A percentile compares a stretch with the other conserved stretches of the same genome.
Evolutionary conservation across 441 rosid species (phyloP).

Genomic region (Rhodomyrtus psidioides): DNA sequence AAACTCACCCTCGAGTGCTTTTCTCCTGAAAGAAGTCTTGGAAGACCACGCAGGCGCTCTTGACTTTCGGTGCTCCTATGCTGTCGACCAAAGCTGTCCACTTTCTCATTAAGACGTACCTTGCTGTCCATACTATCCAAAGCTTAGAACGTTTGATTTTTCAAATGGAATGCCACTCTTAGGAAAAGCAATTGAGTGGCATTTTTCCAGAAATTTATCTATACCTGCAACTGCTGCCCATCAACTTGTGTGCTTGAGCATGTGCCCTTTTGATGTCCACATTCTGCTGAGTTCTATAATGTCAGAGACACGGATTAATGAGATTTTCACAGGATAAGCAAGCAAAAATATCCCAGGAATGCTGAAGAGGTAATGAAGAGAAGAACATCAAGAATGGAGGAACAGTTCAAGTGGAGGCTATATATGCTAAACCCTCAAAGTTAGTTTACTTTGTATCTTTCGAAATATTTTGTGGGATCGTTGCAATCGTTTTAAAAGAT

Average conservation of each 20-base stretch:
- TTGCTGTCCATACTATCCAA: background rate
- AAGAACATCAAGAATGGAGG: background rate
- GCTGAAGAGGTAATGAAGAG: background rate
- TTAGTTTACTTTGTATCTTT: background rate
- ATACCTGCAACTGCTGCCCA: background rate
- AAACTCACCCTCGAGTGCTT: background rate
- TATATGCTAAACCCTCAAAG: background rate
- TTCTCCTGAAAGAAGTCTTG: background rate
- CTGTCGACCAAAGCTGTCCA: background rate
- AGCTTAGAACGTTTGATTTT: background rate
- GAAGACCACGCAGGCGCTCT: background rate
- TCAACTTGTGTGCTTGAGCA: background rate
- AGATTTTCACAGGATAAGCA: background rate
- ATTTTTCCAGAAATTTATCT: background rate
- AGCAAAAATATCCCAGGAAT: background rate
- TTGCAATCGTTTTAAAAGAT: background rate
- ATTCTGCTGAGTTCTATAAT: background rate
- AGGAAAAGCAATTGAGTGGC: background rate
- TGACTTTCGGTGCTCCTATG: background rate
- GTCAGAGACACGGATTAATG: background rate
- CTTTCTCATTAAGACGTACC: background rate
- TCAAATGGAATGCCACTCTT: background rate
- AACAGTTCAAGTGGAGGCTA: background rate
- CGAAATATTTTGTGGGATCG: background rate
- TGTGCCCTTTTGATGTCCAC: background rate